Conservation (phyloP, 495 filamentous ascomycete genomes). For the Neurospora sublineolata region DNA sequence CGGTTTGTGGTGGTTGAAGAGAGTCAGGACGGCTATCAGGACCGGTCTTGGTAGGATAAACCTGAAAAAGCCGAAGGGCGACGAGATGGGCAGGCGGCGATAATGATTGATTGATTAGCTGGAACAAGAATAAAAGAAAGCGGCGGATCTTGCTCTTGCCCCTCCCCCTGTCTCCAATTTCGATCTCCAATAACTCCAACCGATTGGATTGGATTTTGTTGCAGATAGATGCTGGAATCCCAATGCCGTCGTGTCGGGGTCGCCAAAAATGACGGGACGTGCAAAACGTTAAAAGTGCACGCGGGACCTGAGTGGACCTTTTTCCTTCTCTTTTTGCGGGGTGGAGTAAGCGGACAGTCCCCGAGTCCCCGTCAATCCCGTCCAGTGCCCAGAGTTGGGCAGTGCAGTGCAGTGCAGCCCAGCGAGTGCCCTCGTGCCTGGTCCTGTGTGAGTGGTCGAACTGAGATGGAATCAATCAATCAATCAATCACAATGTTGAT, state of each 20-base stretch:
- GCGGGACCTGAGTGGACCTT: neutral
- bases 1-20: constrained; percentile 23
- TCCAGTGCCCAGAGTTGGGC: neutral
- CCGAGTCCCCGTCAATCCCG: neutral
- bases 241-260: neutral
- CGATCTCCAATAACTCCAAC: neutral
- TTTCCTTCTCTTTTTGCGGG: neutral
- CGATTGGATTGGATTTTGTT: neutral
- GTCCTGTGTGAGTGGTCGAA: neutral
- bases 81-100: neutral
- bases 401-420: neutral
- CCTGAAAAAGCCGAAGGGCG: neutral
- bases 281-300: neutral
- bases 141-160: neutral
- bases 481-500: neutral
- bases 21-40: constrained; percentile 11
- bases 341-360: neutral
- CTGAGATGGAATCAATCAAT: neutral
- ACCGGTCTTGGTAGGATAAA: constrained; percentile 7
- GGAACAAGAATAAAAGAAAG: neutral
- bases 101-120: neutral
- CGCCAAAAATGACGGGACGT: neutral
- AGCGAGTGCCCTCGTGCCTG: neutral
- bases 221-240: neutral
- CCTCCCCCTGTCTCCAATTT: neutral